Conservation (phyloP, 75 land plant genomes). For the Selaginella tamariscina region DNA sequence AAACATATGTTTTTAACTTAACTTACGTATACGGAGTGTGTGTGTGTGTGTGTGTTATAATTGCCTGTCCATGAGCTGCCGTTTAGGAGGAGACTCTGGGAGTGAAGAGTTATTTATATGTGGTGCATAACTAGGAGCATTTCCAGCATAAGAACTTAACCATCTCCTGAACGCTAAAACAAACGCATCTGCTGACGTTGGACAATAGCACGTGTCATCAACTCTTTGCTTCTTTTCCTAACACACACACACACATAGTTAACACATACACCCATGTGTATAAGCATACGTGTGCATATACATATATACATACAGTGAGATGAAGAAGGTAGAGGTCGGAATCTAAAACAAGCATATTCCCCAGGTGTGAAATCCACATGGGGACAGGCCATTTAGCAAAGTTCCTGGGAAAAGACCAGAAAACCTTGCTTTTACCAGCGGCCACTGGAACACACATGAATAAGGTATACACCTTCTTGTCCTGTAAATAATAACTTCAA, state of each 20-base stretch:
- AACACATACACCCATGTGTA: background rate
- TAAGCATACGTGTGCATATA: no score
- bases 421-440: constrained; percentile 64
- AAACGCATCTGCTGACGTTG: constrained; percentile 67
- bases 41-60: no score
- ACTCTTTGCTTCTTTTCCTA: constrained; percentile 53
- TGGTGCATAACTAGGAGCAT: constrained; percentile 26
- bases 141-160: constrained; percentile 50
- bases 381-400: constrained; percentile 48
- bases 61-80: constrained; percentile 79
- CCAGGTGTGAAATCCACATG: constrained; percentile 58
- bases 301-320: constrained; percentile 43
- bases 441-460: constrained; percentile 65
- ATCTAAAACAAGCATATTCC: constrained; percentile 65
- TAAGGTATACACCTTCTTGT: constrained; percentile 20
- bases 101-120: constrained; percentile 13
- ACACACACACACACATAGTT: background rate
- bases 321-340: constrained; percentile 76
- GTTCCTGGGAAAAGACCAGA: constrained; percentile 69
- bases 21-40: no score
- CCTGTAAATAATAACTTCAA: no score
- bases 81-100: constrained; percentile 69
- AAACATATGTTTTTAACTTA: no score
- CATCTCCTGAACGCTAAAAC: constrained; percentile 75
- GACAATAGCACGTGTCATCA: constrained; percentile 47